Percentiles rank a stretch among this genome's conserved stretches.
Evolutionary conservation across 2,329 filamentous ascomycete genomes (phyloP).

Genomic region (Fusarium sp.): DNA sequence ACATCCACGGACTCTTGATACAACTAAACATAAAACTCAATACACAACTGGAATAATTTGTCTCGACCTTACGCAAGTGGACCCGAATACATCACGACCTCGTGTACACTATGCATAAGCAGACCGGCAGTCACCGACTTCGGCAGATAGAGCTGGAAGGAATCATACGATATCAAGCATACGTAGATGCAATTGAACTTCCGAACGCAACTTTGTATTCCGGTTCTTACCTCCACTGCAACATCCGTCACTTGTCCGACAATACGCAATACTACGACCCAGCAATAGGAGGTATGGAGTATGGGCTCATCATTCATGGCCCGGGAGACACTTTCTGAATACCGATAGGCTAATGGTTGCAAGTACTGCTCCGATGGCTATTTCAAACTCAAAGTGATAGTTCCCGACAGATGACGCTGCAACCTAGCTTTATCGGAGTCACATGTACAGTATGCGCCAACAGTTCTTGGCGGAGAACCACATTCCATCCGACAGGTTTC

Average conservation of each 20-base stretch:
- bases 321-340: background rate
- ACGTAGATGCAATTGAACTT: background rate
- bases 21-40: too few relatives aligned
- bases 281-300: background rate
- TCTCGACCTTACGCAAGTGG: background rate
- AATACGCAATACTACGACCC: accelerated
- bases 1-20: background rate
- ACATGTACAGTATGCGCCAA: too few relatives aligned
- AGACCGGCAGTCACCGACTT: background rate
- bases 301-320: background rate
- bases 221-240: background rate
- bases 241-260: background rate
- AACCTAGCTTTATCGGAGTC: background rate
- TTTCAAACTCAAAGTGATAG: accelerated
- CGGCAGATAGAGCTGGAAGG: background rate
- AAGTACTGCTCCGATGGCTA: too few relatives aligned
- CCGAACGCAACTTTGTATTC: background rate
- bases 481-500: background rate
- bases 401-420: too few relatives aligned
- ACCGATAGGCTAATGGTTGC: background rate
- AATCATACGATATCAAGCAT: background rate
- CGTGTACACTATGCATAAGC: too few relatives aligned
- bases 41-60: too few relatives aligned
- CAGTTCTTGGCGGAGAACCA: background rate
- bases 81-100: accelerated